Evolutionary conservation across 2,329 filamentous ascomycete genomes (phyloP), one percentile per base, ranked within the genome.

Genomic region (Ceratocystis cubensis): DNA sequence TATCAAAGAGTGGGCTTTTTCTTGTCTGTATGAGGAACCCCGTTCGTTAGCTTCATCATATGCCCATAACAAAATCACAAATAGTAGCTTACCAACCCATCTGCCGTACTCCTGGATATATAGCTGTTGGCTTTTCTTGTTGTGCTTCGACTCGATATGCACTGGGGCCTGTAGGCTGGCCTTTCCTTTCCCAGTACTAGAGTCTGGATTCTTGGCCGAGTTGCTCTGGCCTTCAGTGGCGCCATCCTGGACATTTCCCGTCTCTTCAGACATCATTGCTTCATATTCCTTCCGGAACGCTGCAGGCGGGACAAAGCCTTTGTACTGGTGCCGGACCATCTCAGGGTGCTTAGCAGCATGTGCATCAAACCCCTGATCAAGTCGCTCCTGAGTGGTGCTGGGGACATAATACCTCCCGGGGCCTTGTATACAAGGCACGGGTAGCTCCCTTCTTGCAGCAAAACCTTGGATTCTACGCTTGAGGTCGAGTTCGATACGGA

Each of bases 81-180:
- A 2, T 53, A 13, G 10, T 7, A 25, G 5, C 56, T 59, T 37
- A 59, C 56, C 56, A 59, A 59, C 56, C 56, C 56, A 59, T 59
- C 56, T 59, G 17, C 28, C 17, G 28, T 59, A 59, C 56, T 59
- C 56, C n/a, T 59, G 56, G n/a, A 59, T 59, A 17, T 59, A 59
- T 8, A 59, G 1, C 17, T 59, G 25, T 5, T 59, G 28, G 28
- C 56, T 59, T 37, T 37, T 59, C 28, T 59, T 59, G 56, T 37
- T 59, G 30, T 59, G 25, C 15, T 59, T 59, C 5, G 56, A 59
- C 17, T 59, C 56, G 56, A 59, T 59, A 37, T 59, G 25, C 13
- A 59, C 56, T n/a, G 56, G 30, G 10, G 30, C 25, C 56, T 37
- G 15, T 2, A 8, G 56, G 5, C 6, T 37, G 3, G 17, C 2